Base-by-base conservation (phyloP, 192 early-diverging fungal species). In the Powellomyces hirtus region DNA sequence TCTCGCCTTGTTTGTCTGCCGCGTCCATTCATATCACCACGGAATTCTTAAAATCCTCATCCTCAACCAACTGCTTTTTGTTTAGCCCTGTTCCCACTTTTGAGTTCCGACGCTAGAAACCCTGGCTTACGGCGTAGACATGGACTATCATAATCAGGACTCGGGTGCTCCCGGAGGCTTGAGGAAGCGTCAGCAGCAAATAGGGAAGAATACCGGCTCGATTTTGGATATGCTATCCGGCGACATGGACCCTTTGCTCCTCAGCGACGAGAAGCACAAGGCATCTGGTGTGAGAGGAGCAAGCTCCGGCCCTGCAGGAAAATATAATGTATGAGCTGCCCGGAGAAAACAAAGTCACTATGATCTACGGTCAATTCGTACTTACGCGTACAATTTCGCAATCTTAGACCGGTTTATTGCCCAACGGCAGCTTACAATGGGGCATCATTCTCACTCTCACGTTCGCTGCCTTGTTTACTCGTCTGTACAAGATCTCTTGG, bases 401-500 rank as follows among this genome's bases (percentile, higher is more conserved):
- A 49, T 18, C 46, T 18, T 49, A 24, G 46, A 14, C 53, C n/a
- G n/a, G n/a, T n/a, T n/a, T 56, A 4, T 30, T 27, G 53, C 53
- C 53, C 26, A 27, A 29, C 5, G 33, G 27, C 5, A 56, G 16
- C 5, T 16, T 27, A 40, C 34, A 60, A 22, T 38, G 33, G 62
- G 46, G 22, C 24, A 51, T 64, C 24, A 40, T 64, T 18, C 34
- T 66, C 36, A 56, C 69, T 22, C 50, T 82, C 16, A 75, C 71
- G 10, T 20, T 70, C 20, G 13, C 75, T 10, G 62, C 80, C 1
- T 49, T 83, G 27, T 80, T 73, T 66, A 83, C 81, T 6, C 58
- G 81, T 24, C 63, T 83, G n/a, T 83, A 79, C 70, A 83, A 83
- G 59, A 83, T 83, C 44, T 44, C 51, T 24, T 79, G 77, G 72